Conservation (phyloP, 805 yeast genomes). For the Spathaspora gorwiae region DNA sequence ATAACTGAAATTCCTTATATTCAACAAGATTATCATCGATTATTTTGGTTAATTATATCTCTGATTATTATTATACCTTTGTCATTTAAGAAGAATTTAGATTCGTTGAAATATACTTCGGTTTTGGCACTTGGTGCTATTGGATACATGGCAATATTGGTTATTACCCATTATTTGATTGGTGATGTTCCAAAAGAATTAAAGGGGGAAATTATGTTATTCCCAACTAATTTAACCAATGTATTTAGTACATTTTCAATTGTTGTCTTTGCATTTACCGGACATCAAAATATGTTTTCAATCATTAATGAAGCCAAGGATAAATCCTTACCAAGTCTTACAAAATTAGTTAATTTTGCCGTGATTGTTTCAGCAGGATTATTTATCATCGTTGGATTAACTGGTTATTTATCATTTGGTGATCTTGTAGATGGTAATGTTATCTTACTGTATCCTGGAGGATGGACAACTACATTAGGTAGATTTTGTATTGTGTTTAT, state of each 20-base stretch:
- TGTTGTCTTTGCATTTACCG: constrained; percentile 89
- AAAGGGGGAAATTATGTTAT: constrained; percentile 25
- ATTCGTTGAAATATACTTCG: constrained; percentile 82
- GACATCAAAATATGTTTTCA: constrained; percentile 93
- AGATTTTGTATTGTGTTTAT: constrained; percentile 73
- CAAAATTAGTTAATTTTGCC: constrained; percentile 44
- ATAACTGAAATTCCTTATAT: constrained; percentile 21
- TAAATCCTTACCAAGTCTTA: constrained; percentile 39
- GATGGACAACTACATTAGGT: constrained; percentile 69
- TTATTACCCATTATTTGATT: constrained; percentile 61
- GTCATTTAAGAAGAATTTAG: constrained; percentile 69
- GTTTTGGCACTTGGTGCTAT: constrained; percentile 79
- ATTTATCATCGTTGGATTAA: constrained; percentile 68
- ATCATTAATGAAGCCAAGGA: constrained; percentile 75
- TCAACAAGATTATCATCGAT: constrained; percentile 28
- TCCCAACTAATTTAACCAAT: constrained; percentile 41
- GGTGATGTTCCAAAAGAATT: constrained; percentile 45
- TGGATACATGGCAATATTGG: constrained; percentile 68
- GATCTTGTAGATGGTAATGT: constrained; percentile 73
- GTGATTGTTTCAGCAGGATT: constrained; percentile 56
- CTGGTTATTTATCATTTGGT: constrained; percentile 88
- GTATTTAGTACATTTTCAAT: constrained; percentile 76
- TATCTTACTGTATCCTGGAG: constrained; percentile 68
- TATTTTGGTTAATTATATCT: constrained; percentile 59
- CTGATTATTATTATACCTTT: constrained; percentile 48